Conservation (phyloP, 352 stramenopile genomes). For the Stramenopiles sp. region DNA sequence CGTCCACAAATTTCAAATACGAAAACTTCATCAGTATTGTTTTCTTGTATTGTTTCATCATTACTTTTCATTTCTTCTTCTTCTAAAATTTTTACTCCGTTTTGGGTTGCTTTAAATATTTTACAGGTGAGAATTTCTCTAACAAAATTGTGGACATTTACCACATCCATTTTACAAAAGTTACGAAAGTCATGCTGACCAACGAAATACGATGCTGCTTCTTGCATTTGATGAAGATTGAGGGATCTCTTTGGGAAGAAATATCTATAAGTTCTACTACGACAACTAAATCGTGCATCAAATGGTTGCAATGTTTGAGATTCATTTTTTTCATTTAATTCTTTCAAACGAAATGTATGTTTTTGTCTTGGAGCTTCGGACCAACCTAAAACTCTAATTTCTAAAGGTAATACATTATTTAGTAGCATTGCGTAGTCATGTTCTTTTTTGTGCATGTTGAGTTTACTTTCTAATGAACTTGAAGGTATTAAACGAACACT, state of each 20-base stretch:
- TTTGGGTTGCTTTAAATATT: not conserved
- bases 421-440: constrained; percentile 77
- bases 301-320: too few relatives aligned
- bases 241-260: constrained; percentile 48
- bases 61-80: not conserved
- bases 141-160: constrained; percentile 74
- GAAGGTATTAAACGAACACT: too few relatives aligned
- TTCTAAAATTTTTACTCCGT: not conserved
- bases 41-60: not conserved
- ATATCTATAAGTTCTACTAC: constrained; percentile 75
- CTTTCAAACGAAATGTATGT: too few relatives aligned
- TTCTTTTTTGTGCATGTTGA: constrained; percentile 27
- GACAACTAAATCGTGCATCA: constrained; percentile 65
- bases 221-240: constrained; percentile 40
- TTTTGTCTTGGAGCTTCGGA: constrained; percentile 29
- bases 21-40: constrained; percentile 12
- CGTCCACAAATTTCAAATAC: constrained; percentile 28
- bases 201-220: constrained; percentile 37
- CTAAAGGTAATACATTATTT: constrained; percentile 62
- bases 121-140: constrained; percentile 22
- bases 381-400: constrained; percentile 37
- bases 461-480: too few relatives aligned
- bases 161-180: constrained; percentile 90
- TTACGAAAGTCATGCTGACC: constrained; percentile 92
- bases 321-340: too few relatives aligned